Evolutionary conservation across 2,329 filamentous ascomycete genomes (phyloP).

Genomic region (Curvularia verruculosa): DNA sequence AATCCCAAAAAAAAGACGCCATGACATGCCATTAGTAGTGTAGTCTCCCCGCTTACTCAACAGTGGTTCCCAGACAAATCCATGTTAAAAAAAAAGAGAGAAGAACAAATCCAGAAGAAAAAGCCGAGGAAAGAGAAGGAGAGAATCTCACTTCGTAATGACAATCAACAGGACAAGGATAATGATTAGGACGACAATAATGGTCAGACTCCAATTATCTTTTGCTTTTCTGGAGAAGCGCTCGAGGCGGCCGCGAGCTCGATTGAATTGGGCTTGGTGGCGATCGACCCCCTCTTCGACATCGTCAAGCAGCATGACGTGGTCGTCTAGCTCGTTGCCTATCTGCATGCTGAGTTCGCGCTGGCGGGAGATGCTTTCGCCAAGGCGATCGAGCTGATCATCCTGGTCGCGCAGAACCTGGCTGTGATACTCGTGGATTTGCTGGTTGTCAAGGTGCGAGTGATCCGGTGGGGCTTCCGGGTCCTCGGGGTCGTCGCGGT

Average conservation of each 20-base stretch:
- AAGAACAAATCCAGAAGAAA: neutral
- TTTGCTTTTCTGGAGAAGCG: constrained; percentile 74
- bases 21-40: constrained; percentile 5
- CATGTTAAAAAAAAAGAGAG: constrained; percentile 1
- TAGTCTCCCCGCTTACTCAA: neutral
- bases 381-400: constrained; percentile 85
- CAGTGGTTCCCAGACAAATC: too few relatives aligned
- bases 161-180: constrained; percentile 82
- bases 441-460: constrained; percentile 72
- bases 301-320: constrained; percentile 87
- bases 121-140: neutral
- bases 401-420: constrained; percentile 88
- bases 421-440: constrained; percentile 84
- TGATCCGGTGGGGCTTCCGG: constrained; percentile 56
- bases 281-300: constrained; percentile 82
- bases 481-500: constrained; percentile 70
- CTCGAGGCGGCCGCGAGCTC: constrained; percentile 74
- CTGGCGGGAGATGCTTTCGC: constrained; percentile 86
- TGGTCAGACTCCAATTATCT: constrained; percentile 88
- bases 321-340: constrained; percentile 90
- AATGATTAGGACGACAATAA: constrained; percentile 78
- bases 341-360: constrained; percentile 94
- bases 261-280: constrained; percentile 75
- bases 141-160: constrained; percentile 54
- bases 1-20: neutral